Base-by-base conservation (phyloP, 768 basidiomycete genomes). In the Inosperma sp. region DNA sequence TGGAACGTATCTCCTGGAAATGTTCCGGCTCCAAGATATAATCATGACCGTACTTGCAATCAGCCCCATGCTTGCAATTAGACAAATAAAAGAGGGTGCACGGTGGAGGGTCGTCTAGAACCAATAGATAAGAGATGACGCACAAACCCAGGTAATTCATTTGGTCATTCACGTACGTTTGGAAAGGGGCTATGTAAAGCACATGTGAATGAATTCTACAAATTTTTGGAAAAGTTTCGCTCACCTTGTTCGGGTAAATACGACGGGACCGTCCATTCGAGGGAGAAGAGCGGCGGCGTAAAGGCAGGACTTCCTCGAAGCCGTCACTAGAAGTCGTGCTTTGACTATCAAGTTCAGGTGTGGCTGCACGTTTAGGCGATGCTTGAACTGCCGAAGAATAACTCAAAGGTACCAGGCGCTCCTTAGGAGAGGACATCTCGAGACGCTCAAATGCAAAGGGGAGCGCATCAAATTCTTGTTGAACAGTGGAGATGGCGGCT, bases 31-130 rank as follows among this genome's bases (percentile, higher is more conserved):
- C 71, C 5, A 85, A 65, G 26, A 79, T 52, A 59, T 84, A 85
- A 57, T 86, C 78, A 51, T 86, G 83, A 12, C 65, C 77, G 53
- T 79, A 85, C 65, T 75, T 79, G 62, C 83, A 86, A 21, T 75
- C 73, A 7, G 67, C 60, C 13, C 79, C 82, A 49, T 77, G 75
- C 59, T 81, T 80, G 70, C 84, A 85, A 40, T 70, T 72, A 25
- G 79, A 73, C 22, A 85, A 69, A 61, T 84, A 85, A 65, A 80
- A 83, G 43, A 82, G 65, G 14, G 82, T 84, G 61, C 84, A 85
- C 13, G 84, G 83, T 19, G 84, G 77, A 2, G 83, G 83, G 59
- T 70, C 78, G 58, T 84, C 82, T 82, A 59, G 26, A 56, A 29
- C 48, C 35, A 12, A 29, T 16, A 45, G 54, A 19, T 57, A 39